Evolutionary conservation across 371 early-diverging fungal species (phyloP).

Genomic region (Rhizomucor pusillus): DNA sequence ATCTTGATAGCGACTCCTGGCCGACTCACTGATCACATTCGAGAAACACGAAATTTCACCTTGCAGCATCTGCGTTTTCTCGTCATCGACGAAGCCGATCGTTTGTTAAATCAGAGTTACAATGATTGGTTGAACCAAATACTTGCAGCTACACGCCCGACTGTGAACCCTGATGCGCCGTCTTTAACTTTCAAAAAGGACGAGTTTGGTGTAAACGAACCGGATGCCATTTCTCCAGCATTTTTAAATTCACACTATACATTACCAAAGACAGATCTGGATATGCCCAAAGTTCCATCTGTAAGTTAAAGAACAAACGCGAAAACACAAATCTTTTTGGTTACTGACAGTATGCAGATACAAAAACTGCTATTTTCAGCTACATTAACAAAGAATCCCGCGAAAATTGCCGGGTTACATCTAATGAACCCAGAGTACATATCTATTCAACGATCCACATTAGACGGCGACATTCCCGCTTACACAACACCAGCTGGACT

Average conservation of each 20-base stretch:
- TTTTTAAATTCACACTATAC: conserved; percentile 43
- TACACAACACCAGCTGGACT: conserved; percentile 65
- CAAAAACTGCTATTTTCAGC: conserved; percentile 94
- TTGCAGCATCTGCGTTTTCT: conserved; percentile 86
- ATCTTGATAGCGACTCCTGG: conserved; percentile 97
- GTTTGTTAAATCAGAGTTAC: conserved; percentile 85
- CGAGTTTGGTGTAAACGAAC: conserved; percentile 2
- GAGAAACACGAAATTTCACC: conserved; percentile 83
- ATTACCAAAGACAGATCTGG: conserved; percentile 51
- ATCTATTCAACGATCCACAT: conserved; percentile 49
- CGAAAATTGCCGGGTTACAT: conserved; percentile 82
- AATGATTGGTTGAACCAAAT: conserved; percentile 92
- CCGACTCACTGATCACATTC: conserved; percentile 88
- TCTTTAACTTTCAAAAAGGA: conserved; percentile 25
- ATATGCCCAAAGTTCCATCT: conserved; percentile 51
- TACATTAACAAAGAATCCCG: conserved; percentile 90
- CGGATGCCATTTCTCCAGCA: conserved; percentile 46
- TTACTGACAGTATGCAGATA: conserved; percentile 24
- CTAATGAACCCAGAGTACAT: conserved; percentile 78
- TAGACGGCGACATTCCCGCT: conserved; percentile 35
- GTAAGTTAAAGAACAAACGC: conserved; percentile 19
- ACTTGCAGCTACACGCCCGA: conserved; percentile 69
- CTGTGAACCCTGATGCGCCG: conserved; percentile 1
- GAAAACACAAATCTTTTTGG: not conserved
- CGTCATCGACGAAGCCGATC: conserved; percentile 97